Evolutionary conservation across 2,329 filamentous ascomycete genomes (phyloP).

Genomic region (Davidsoniella neocaledoniae): DNA sequence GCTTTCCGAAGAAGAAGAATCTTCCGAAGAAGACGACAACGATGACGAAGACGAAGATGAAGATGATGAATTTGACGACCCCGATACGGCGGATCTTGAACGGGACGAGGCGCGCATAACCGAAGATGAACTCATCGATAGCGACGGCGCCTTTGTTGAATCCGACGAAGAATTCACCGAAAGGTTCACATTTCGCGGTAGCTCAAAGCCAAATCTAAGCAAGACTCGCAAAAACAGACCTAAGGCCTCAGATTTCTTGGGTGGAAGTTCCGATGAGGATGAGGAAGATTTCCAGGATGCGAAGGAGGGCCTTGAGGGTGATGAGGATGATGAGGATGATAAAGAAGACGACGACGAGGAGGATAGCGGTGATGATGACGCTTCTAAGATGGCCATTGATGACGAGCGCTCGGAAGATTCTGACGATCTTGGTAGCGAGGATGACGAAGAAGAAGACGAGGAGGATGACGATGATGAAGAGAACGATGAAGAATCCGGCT

Average conservation of each 20-base stretch:
- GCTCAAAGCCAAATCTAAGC: slow-evolving; percentile 30
- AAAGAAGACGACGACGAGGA: slow-evolving; percentile 22
- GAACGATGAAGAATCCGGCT: slow-evolving; percentile 16
- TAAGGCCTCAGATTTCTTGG: slow-evolving; percentile 42
- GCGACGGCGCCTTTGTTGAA: slow-evolving; percentile 57
- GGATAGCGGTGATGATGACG: slow-evolving; percentile 18
- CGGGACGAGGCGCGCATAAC: slow-evolving; percentile 28
- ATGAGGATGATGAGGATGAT: slow-evolving; percentile 21
- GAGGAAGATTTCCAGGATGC: slow-evolving; percentile 22
- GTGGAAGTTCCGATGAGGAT: slow-evolving; percentile 26
- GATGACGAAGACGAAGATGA: slow-evolving; percentile 32
- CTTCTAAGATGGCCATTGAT: slow-evolving; percentile 17
- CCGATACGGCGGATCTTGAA: slow-evolving; percentile 36
- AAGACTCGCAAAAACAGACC: slow-evolving; percentile 23
- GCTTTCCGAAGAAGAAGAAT: slow-evolving; percentile 22
- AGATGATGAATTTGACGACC: slow-evolving; percentile 39
- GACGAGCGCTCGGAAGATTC: slow-evolving; percentile 18
- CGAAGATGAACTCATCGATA: slow-evolving; percentile 46
- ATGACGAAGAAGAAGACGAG: slow-evolving; percentile 22
- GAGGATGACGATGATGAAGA: slow-evolving; percentile 19
- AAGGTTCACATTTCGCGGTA: slow-evolving; percentile 49
- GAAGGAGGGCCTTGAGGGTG: slow-evolving; percentile 24
- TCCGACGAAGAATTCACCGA: slow-evolving; percentile 75
- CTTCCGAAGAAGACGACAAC: slow-evolving; percentile 17
- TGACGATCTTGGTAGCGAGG: slow-evolving; percentile 20